These are phyloP conservation scores for Amanita brunnescens DNA, from an alignment of 768 basidiomycete species.

Conservation along the genomic window DNA sequence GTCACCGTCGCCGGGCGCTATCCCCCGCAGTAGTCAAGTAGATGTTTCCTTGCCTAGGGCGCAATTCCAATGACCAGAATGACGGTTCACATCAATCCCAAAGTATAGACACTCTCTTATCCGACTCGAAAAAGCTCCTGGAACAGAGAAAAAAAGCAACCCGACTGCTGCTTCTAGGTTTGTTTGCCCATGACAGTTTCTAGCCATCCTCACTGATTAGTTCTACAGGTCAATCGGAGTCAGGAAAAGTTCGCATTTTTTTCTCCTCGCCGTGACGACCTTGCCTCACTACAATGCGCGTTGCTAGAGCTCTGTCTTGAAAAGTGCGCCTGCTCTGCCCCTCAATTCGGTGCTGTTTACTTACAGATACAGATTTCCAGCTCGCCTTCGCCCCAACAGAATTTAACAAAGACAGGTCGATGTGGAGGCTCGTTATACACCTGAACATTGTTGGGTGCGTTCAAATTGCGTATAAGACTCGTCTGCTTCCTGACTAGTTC, in stretches of 20 bases:
- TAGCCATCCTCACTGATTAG: neutral
- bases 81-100: constrained; percentile 33
- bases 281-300: neutral
- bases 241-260: constrained; percentile 37
- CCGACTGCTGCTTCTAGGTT: constrained; percentile 50
- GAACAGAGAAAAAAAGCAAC: constrained; percentile 43
- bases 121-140: constrained; percentile 33
- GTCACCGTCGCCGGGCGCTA: neutral
- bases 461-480: neutral
- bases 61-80: neutral
- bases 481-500: neutral
- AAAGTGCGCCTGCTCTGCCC: constrained; percentile 24
- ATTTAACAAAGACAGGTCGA: constrained; percentile 46
- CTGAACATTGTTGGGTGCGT: constrained; percentile 58
- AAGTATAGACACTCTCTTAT: constrained; percentile 40
- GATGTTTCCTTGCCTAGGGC: neutral
- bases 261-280: neutral
- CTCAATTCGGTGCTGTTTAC: neutral
- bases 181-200: constrained; percentile 6
- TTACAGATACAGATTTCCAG: constrained; percentile 46
- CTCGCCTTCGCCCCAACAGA: constrained; percentile 53
- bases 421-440: constrained; percentile 61
- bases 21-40: neutral
- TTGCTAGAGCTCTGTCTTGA: constrained; percentile 39
- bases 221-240: constrained; percentile 46